A percentile compares a stretch with the other conserved stretches of the same genome.
phyloP scores from a whole-genome alignment of 1,139 yeast species.

The Candida tetrigidarum region DNA sequence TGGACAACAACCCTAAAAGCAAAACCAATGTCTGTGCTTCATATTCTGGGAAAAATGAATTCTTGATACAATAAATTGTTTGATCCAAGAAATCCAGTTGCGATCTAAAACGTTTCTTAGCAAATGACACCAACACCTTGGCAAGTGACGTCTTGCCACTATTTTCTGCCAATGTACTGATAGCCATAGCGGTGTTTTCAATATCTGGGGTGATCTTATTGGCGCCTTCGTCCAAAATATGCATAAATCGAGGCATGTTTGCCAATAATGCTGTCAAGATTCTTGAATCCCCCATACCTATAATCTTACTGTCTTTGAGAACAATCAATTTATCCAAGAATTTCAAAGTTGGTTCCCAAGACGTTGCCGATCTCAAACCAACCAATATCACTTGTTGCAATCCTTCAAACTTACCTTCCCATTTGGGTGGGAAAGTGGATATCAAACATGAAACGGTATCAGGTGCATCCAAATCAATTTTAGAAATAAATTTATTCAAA shows the following conservation, averaged over 20 bases:
- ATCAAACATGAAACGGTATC: constrained; percentile 85
- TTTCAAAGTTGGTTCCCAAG: constrained; percentile 78
- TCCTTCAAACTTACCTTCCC: constrained; percentile 96
- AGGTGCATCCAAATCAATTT: constrained; percentile 83
- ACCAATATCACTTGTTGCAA: constrained; percentile 76
- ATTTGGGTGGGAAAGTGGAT: constrained; percentile 88
- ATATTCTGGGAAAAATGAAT: constrained; percentile 72
- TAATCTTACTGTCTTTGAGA: constrained; percentile 72
- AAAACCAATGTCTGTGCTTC: constrained; percentile 79
- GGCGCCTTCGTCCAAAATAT: constrained; percentile 70
- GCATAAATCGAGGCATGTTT: constrained; percentile 82
- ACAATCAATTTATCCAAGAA: constrained; percentile 73
- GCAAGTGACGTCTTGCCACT: constrained; percentile 64
- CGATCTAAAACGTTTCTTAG: constrained; percentile 80
- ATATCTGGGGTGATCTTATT: constrained; percentile 52
- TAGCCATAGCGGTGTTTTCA: constrained; percentile 57
- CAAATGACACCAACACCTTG: constrained; percentile 74
- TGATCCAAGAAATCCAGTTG: constrained; percentile 89
- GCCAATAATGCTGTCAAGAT: constrained; percentile 74
- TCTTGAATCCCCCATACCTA: constrained; percentile 74
- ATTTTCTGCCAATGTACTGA: constrained; percentile 64
- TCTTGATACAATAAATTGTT: constrained; percentile 67
- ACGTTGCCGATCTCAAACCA: constrained; percentile 80
- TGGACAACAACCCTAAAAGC: constrained; percentile 76
- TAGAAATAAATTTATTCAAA: constrained; percentile 79